phyloP scores from a whole-genome alignment of 73 alveolate genomes.

The Tetrahymena malaccensis region DNA sequence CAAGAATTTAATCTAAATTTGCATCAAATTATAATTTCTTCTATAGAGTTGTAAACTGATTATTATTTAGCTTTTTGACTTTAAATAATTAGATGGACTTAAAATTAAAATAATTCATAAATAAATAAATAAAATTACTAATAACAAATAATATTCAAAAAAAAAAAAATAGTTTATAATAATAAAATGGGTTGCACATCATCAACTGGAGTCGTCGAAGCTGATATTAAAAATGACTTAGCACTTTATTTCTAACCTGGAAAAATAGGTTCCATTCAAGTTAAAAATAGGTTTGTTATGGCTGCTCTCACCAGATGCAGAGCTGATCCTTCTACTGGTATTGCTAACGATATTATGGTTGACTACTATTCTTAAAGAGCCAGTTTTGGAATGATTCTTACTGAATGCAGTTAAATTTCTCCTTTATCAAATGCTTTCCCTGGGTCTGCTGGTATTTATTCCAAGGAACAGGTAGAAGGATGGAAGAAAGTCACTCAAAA shows the following conservation, averaged over 20 bases:
- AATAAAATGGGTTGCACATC: background rate
- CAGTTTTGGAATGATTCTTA: slow-evolving; percentile 39
- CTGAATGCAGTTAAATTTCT: slow-evolving; percentile 40
- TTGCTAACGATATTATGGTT: slow-evolving; percentile 35
- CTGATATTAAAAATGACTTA: background rate
- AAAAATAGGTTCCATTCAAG: slow-evolving; percentile 27
- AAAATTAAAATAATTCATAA: background rate
- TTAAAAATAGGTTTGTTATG: slow-evolving; percentile 36
- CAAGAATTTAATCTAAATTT: background rate
- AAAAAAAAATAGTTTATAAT: background rate
- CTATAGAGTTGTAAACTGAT: background rate
- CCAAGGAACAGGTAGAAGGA: slow-evolving; percentile 22
- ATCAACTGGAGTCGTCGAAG: background rate
- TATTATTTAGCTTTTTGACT: too few relatives aligned
- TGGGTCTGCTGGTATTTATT: slow-evolving; percentile 38
- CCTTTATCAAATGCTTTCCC: slow-evolving; percentile 41
- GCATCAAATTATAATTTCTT: background rate
- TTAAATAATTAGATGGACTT: background rate
- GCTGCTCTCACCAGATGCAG: slow-evolving; percentile 52
- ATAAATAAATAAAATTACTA: background rate
- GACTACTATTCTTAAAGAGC: slow-evolving; percentile 49
- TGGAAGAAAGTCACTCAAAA: slow-evolving; percentile 39
- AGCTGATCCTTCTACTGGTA: slow-evolving; percentile 21
- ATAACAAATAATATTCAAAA: background rate
- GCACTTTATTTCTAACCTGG: slow-evolving; percentile 1